Conservation (phyloP, 768 basidiomycete species). For the Mycena rosella region DNA sequence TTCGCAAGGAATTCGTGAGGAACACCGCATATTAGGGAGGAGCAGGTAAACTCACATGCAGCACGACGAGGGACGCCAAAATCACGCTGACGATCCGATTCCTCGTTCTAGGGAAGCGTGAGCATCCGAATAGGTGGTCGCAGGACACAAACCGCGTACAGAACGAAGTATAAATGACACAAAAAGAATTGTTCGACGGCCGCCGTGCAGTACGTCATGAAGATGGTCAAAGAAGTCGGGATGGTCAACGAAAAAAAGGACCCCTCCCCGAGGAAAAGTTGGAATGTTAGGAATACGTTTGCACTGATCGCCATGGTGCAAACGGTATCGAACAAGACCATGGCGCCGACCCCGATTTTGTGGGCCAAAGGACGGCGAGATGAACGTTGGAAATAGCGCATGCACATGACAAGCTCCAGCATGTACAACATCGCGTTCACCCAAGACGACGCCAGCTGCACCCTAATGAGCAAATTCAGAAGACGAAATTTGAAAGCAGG, state of each 20-base stretch:
- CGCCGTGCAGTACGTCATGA: slow-evolving; percentile 31
- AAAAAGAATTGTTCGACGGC: slow-evolving; percentile 31
- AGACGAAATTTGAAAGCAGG: not conserved
- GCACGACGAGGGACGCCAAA: slow-evolving; percentile 11
- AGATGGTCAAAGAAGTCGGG: slow-evolving; percentile 5
- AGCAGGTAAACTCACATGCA: slow-evolving; percentile 24
- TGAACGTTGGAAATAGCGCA: slow-evolving; percentile 34
- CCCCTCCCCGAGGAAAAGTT: slow-evolving; percentile 13
- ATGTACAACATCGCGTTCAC: slow-evolving; percentile 37
- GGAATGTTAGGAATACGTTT: slow-evolving; percentile 20
- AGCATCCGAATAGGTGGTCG: not conserved
- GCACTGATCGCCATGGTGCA: slow-evolving; percentile 32
- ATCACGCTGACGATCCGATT: slow-evolving; percentile 19
- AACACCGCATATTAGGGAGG: no score
- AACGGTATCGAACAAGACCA: slow-evolving; percentile 34
- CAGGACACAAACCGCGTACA: slow-evolving; percentile 2
- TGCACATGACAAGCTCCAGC: slow-evolving; percentile 30
- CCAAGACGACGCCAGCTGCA: slow-evolving; percentile 32
- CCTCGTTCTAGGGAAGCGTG: slow-evolving; percentile 16
- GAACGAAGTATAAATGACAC: slow-evolving; percentile 32
- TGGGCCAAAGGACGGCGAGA: slow-evolving; percentile 26
- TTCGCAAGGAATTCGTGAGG: not conserved
- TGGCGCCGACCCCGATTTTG: slow-evolving; percentile 29
- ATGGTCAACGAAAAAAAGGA: not conserved
- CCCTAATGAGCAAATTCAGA: slow-evolving; percentile 16